These are phyloP conservation scores for Saccharomycopsis capsularis DNA, from an alignment of 805 yeast genomes.

Conservation along the genomic window DNA sequence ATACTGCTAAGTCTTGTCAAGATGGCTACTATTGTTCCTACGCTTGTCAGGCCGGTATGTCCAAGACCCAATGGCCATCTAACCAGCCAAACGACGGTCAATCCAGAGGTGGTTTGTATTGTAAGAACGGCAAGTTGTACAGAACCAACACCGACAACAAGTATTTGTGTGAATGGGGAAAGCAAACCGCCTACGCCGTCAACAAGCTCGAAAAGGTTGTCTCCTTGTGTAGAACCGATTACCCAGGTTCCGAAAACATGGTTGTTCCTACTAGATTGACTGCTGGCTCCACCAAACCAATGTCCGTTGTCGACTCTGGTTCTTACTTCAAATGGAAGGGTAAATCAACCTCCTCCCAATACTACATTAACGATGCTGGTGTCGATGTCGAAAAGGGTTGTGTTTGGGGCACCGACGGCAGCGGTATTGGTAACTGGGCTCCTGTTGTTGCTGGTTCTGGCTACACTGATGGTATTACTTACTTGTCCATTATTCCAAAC, in stretches of 20 bases:
- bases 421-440: conserved; percentile 93
- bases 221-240: conserved; percentile 95
- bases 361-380: conserved; percentile 96
- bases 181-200: conserved; percentile 45
- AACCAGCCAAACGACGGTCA: conserved; percentile 61
- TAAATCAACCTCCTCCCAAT: conserved; percentile 82
- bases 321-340: conserved; percentile 80
- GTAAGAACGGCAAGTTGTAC: conserved; percentile 73
- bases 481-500: conserved; percentile 69
- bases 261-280: conserved; percentile 80
- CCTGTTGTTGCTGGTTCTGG: conserved; percentile 78
- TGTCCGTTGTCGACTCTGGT: conserved; percentile 75
- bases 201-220: conserved; percentile 56
- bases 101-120: conserved; percentile 64
- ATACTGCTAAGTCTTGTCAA: conserved; percentile 61
- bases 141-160: conserved; percentile 61
- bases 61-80: conserved; percentile 75
- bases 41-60: conserved; percentile 75
- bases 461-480: conserved; percentile 49
- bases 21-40: conserved; percentile 71
- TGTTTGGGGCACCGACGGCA: conserved; percentile 78
- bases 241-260: conserved; percentile 99
- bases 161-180: conserved; percentile 81
- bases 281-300: conserved; percentile 56
- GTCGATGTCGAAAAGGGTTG: conserved; percentile 86